Base-by-base conservation (phyloP, 345 rosid genomes). In the Eucalyptus regnans region DNA sequence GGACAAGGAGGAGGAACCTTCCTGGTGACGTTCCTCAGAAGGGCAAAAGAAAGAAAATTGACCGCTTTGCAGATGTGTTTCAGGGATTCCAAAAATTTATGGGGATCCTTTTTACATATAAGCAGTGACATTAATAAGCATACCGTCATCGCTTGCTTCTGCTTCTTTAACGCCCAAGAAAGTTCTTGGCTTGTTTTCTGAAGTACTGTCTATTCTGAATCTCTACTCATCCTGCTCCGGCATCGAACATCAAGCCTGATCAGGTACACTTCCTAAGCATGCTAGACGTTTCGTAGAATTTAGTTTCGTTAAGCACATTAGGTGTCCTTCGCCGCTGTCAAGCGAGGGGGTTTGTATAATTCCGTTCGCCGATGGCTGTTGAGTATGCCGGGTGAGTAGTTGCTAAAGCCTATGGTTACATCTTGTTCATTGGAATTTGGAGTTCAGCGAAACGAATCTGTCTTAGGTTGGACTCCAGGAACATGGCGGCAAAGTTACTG, bases 401-500 rank as follows among this genome's bases (percentile, higher is more conserved):
- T 76, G 27, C 83, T 6, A 20, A 37, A 76, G 48, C 83, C 48
- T 18, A 20, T 33, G 48, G 83, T 18, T 76, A 62, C 23, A 22
- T 41, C 48, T 76, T 76, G 46, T 6, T 76, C 7, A 44, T 37
- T 37, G 83, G 48, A 76, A 22, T 76, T 41, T 12, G 83, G 1
- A 76, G 48, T 76, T 41, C 12, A 76, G 83, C 3, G 15, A 76
- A 76, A 43, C 20, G 12, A 37, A 41, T 76, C 48, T 76, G 48
- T 76, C 41, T 1, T 41, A 41, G 48, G 48, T 76, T 20, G 46
- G 83, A 76, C 48, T 76, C 48, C 3, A 46, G 31, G 62, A 89
- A 29, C 43, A 92, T 93, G 93, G 88, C 85, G 50, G 86, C 86
- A 52, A 91, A 88, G 85, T 89, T 93, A 58, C 87, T 92, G 86